phyloP scores from a whole-genome alignment of 371 early-diverging fungal genomes.

The Mucor plumbeus region DNA sequence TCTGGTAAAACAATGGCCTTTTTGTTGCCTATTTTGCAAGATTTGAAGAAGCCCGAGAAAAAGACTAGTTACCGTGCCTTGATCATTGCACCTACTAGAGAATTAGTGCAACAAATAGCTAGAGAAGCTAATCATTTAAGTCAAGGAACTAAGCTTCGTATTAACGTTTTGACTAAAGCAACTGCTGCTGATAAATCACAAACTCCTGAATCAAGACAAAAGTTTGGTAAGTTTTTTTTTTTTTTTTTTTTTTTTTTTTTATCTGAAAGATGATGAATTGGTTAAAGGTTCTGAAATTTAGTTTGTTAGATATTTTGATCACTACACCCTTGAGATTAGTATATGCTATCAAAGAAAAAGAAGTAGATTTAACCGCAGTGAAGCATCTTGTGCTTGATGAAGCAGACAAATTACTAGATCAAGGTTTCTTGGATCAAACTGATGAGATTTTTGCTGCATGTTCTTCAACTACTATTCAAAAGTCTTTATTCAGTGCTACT shows the following conservation, averaged over 20 bases:
- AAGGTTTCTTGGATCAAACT: conserved; percentile 90
- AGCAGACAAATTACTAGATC: conserved; percentile 91
- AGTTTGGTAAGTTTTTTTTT: conserved; percentile 67
- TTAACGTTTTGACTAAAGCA: conserved; percentile 81
- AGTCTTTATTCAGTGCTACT: conserved; percentile 94
- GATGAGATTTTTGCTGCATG: conserved; percentile 92
- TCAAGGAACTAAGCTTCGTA: conserved; percentile 74
- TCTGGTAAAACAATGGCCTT: conserved; percentile 99
- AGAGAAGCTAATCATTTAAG: conserved; percentile 75
- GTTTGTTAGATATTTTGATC: conserved; percentile 78
- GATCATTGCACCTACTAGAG: conserved; percentile 98
- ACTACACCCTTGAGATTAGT: conserved; percentile 92
- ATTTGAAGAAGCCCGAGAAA: conserved; percentile 75
- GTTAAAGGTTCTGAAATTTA: not conserved
- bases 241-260: no score
- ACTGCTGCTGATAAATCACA: conserved; percentile 69
- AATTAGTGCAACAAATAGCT: conserved; percentile 94
- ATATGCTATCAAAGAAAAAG: conserved; percentile 80
- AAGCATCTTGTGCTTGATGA: conserved; percentile 88
- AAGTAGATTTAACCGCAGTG: conserved; percentile 77
- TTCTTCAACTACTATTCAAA: conserved; percentile 74
- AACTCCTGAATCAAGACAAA: conserved; percentile 69
- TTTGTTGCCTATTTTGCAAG: conserved; percentile 89
- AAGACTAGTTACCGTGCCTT: conserved; percentile 81
- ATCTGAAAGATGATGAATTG: not conserved